phyloP scores from a whole-genome alignment of 139 green algal genomes.

The Coelastrella sp. region DNA sequence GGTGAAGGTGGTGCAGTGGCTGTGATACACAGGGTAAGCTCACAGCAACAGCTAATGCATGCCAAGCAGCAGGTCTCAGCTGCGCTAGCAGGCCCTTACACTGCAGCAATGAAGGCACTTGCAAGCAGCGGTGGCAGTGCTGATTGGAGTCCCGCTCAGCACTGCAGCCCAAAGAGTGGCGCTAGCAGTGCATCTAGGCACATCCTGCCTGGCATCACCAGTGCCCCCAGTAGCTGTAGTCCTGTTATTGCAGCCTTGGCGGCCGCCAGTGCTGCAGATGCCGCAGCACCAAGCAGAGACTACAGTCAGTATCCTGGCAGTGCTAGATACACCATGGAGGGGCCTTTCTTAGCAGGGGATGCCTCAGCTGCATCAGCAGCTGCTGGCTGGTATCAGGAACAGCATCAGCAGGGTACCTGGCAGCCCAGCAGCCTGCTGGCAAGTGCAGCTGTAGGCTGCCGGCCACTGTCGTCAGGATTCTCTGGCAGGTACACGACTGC shows the following conservation, averaged over 20 bases:
- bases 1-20: slow-evolving; percentile 14
- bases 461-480: too few species aligned
- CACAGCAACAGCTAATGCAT: neutral
- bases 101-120: neutral
- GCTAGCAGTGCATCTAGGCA: slow-evolving; percentile 19
- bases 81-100: neutral
- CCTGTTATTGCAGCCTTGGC: neutral
- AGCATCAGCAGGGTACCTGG: too few species aligned
- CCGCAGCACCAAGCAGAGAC: neutral
- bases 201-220: neutral
- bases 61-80: neutral
- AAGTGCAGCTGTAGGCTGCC: too few species aligned
- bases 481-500: neutral
- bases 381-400: too few species aligned
- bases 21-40: slow-evolving; percentile 1
- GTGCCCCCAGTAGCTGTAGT: neutral
- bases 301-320: neutral
- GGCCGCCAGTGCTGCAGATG: neutral
- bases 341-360: too few species aligned
- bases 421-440: too few species aligned
- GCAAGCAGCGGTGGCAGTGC: neutral
- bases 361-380: too few species aligned
- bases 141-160: slow-evolving; percentile 11
- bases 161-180: slow-evolving; percentile 34
- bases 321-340: too few species aligned